Evolutionary conservation across 208 protist genomes (phyloP), one percentile per base, ranked within the genome.

Genomic region (Leishmania gerbilli): DNA sequence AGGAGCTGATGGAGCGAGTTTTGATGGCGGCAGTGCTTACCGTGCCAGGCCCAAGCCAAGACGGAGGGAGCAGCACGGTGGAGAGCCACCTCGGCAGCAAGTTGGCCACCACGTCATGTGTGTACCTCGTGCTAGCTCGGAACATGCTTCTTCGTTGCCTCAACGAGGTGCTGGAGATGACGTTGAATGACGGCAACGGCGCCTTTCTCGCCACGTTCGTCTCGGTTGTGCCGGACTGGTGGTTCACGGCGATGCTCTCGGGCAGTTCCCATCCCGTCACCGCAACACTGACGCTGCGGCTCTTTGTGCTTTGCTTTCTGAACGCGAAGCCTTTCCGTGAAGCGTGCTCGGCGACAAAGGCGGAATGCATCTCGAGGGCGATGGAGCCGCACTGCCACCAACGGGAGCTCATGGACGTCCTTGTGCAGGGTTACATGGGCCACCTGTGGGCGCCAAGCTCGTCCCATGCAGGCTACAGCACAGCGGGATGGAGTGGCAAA

Each of bases 231-330:
- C 88, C 92, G 21, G 79, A 81, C 15, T 92, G 85, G 80, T 96
- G 91, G 90, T 93, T 93, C 55, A 77, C 81, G 1, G 76, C 79
- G 51, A 88, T 94, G 86, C 79, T 87, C 24, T 84, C 84, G 0
- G 42, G 72, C 79, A 77, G 65, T 42, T 84, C 91, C 15, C 87
- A 93, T 80, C 88, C 90, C 13, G 88, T 92, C 42, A 86, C 89
- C 8, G 92, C 83, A 31, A 81, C 83, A 2, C 80, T 96, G 37
- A 56, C 91, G 55, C 40, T 91, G 45, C 91, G 87, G 37, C 84
- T 93, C 45, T 92, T 94, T 78, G 87, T 90, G 13, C 55, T 92
- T 31, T 93, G 88, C 80, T 89, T 91, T 60, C 69, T 87, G 19
- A 60, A 85, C 58, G 87, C 81, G 27, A 81, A 79, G 31, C 24